phyloP scores from a whole-genome alignment of 2,329 filamentous ascomycete species.

The Aspergillus neotritici region DNA sequence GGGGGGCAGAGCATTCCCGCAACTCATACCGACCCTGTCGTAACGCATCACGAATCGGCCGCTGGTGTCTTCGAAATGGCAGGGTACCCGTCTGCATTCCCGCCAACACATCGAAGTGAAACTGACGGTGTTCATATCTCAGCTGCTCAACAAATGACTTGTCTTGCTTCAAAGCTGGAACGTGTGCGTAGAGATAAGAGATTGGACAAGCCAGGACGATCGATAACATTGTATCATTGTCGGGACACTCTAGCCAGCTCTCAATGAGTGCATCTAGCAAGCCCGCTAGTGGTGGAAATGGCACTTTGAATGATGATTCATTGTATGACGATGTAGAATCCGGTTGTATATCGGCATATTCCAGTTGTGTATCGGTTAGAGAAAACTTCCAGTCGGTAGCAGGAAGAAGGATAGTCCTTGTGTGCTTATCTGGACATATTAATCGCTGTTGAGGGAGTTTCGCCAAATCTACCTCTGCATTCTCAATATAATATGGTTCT shows the following conservation, averaged over 20 bases:
- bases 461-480: conserved; percentile 8
- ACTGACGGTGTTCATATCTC: conserved; percentile 15
- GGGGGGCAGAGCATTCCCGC: conserved; percentile 2
- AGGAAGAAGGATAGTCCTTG: conserved; percentile 13
- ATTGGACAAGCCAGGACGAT: conserved; percentile 9
- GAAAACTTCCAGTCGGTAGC: conserved; percentile 15
- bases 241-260: conserved; percentile 15
- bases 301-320: conserved; percentile 1
- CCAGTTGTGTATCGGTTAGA: neutral
- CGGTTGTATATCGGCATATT: neutral
- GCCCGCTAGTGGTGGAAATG: conserved; percentile 10
- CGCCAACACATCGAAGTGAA: conserved; percentile 14
- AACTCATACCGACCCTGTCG: conserved; percentile 6
- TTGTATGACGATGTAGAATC: conserved; percentile 1
- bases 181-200: conserved; percentile 13
- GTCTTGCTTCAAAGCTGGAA: conserved; percentile 12
- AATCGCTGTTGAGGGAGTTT: conserved; percentile 8
- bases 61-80: conserved; percentile 5
- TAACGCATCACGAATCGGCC: conserved; percentile 6
- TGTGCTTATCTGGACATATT: conserved; percentile 7
- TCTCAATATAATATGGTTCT: conserved; percentile 1
- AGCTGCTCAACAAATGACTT: conserved; percentile 13
- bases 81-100: conserved; percentile 8
- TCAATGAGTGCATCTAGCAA: conserved; percentile 16
- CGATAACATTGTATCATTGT: conserved; percentile 5